Evolutionary conservation across 495 filamentous ascomycete species (phyloP).

Genomic region (Penicillium subrubescens): DNA sequence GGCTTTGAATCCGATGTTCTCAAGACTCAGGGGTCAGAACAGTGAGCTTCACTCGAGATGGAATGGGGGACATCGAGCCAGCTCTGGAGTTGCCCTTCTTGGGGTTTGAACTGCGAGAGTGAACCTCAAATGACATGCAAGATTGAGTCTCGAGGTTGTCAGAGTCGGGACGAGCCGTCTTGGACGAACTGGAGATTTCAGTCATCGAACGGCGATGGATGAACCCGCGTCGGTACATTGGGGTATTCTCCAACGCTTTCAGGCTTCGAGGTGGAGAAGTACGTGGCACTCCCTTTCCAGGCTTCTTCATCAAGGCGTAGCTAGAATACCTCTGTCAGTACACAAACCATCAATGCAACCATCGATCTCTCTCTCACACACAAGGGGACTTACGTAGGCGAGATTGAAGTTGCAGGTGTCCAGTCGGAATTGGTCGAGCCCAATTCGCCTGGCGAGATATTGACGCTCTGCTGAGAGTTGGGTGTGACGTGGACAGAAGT

Average conservation of each 20-base stretch:
- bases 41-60: constrained; percentile 37
- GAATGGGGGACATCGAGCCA: constrained; percentile 38
- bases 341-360: neutral
- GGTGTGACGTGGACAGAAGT: constrained; percentile 39
- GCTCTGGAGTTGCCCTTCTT: constrained; percentile 40
- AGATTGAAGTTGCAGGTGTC: constrained; percentile 54
- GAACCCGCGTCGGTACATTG: constrained; percentile 26
- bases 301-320: constrained; percentile 40
- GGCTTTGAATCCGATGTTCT: neutral
- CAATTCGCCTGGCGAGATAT: constrained; percentile 38
- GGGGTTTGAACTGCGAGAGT: constrained; percentile 33
- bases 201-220: constrained; percentile 32
- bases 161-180: constrained; percentile 33
- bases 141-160: constrained; percentile 28
- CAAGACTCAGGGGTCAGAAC: constrained; percentile 26
- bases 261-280: constrained; percentile 37
- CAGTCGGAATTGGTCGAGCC: constrained; percentile 37
- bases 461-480: constrained; percentile 43
- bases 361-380: neutral
- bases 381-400: constrained; percentile 44
- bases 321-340: constrained; percentile 34
- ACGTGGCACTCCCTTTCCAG: constrained; percentile 30
- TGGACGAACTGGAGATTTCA: constrained; percentile 38
- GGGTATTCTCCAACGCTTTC: constrained; percentile 34
- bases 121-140: constrained; percentile 20